Base-by-base conservation (phyloP, 2,329 filamentous ascomycete species). In the Westerdykella sp. region DNA sequence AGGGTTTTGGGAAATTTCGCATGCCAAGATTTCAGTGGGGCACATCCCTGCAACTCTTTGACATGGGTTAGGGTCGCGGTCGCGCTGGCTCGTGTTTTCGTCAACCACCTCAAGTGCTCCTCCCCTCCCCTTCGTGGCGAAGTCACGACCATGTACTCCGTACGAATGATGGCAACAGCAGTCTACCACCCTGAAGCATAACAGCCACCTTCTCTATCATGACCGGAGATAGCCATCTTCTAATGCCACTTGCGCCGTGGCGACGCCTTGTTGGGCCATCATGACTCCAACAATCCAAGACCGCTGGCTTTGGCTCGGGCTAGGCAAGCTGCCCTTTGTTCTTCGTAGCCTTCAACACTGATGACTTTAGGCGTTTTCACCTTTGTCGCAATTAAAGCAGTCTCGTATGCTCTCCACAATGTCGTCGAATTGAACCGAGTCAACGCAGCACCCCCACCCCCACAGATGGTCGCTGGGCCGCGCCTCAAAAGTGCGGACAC, bases 391-490 rank as follows among this genome's bases (percentile, higher is more conserved):
- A 63, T 83, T 43, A 70, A 73, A 46, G 71, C 74, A 41, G 78
- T 87, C 64, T 73, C 75, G 49, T 64, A 73, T 31, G 72, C 78
- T 42, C 78, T 90, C 36, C 70, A 71, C 44, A 68, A 76, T 42
- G 79, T 83, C 52, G 76, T 81, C 51, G 73, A 80, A 54, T 73
- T 82, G 41, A 83, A 83, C 50, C 76, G 82, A 63, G 78, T 93
- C 57, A 80, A 79, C 46, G 76, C 79, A 30, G 78, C 81, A 46
- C 80, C 80, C 30, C 83, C 84, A 60, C 79, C 84, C 40, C 79
- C 42, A 43, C 2, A 34, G 43, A 31, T 40, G 42, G 31, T 39
- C 34, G 13, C 42, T 15, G 13, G 21, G 39, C 34, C 47, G 40
- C 37, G 45, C 41, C 34, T 25, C 81, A 40, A 84, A 85, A 62